Evolutionary conservation across 1,139 yeast species (phyloP).

Genomic region (Arxiozyma slooffiae): DNA sequence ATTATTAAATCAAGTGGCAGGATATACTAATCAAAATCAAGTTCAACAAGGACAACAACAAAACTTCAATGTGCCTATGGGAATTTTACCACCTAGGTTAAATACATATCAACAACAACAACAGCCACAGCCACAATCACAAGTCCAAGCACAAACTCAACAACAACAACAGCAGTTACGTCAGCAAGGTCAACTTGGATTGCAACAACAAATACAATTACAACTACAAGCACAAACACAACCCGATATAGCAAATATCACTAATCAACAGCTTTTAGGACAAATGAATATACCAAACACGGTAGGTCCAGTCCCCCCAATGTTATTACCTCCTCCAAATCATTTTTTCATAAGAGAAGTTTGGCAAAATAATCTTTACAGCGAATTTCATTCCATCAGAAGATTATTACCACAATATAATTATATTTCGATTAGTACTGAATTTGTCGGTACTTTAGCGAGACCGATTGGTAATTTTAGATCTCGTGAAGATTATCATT

Average conservation of each 20-base stretch:
- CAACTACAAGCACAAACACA: constrained; percentile 5
- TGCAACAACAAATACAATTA: constrained; percentile 4
- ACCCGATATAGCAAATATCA: constrained; percentile 1
- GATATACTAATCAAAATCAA: constrained; percentile 1
- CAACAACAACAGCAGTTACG: constrained; percentile 5
- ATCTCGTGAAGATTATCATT: constrained; percentile 85
- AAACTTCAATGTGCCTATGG: constrained; percentile 3
- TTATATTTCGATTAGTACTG: constrained; percentile 72
- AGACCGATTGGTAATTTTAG: constrained; percentile 95
- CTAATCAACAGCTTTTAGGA: constrained; percentile 11
- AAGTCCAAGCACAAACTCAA: constrained; percentile 3
- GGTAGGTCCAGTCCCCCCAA: constrained; percentile 14
- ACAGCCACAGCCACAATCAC: constrained; percentile 8
- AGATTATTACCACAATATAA: constrained; percentile 60
- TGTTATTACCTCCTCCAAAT: constrained; percentile 26
- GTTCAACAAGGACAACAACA: constrained; percentile 12
- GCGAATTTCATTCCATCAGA: constrained; percentile 68
- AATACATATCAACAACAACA: constrained; percentile 7
- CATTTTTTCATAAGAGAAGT: constrained; percentile 43
- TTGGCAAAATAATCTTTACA: constrained; percentile 77
- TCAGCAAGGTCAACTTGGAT: constrained; percentile 5
- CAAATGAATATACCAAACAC: constrained; percentile 9
- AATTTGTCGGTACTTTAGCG: constrained; percentile 92
- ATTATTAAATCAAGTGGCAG: constrained; percentile 1
- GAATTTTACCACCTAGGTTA: constrained; percentile 1